These are phyloP conservation scores for Fusarium decemcellulare DNA, from an alignment of 2,329 filamentous ascomycete species.

Conservation along the genomic window DNA sequence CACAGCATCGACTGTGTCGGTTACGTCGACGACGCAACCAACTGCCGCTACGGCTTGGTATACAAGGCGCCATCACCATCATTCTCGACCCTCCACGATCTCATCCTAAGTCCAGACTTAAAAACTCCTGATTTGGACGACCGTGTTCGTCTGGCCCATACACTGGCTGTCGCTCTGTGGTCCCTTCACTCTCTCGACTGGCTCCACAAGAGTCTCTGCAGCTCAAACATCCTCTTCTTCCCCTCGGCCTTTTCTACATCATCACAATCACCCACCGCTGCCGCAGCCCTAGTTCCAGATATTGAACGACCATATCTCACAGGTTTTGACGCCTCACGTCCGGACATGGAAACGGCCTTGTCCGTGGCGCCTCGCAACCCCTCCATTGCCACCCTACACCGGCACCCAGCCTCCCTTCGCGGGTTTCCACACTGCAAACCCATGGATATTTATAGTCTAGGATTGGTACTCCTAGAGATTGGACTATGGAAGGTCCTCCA, in stretches of 20 bases:
- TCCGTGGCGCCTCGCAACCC: conserved; percentile 61
- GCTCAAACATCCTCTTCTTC: conserved; percentile 69
- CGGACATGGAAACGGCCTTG: conserved; percentile 64
- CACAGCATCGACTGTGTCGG: conserved; percentile 63
- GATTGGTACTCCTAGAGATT: conserved; percentile 65
- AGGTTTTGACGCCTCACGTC: conserved; percentile 69
- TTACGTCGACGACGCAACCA: conserved; percentile 59
- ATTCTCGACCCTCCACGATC: conserved; percentile 56
- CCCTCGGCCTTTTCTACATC: conserved; percentile 56
- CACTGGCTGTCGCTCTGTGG: conserved; percentile 60
- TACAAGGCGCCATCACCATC: conserved; percentile 55
- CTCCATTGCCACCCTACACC: conserved; percentile 60
- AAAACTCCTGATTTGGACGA: conserved; percentile 62
- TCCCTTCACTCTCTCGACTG: conserved; percentile 68
- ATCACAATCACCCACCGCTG: conserved; percentile 50
- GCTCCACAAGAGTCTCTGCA: conserved; percentile 70
- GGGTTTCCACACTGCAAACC: conserved; percentile 61
- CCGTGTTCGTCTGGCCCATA: conserved; percentile 58
- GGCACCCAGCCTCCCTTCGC: conserved; percentile 60
- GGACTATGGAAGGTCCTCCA: conserved; percentile 62
- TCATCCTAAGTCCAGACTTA: conserved; percentile 56
- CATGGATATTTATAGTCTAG: conserved; percentile 68
- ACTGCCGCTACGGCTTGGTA: conserved; percentile 60
- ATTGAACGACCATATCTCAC: conserved; percentile 61
- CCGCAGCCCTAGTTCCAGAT: conserved; percentile 55